phyloP scores from a whole-genome alignment of 805 yeast species.

The Metschnikowia borealis region DNA sequence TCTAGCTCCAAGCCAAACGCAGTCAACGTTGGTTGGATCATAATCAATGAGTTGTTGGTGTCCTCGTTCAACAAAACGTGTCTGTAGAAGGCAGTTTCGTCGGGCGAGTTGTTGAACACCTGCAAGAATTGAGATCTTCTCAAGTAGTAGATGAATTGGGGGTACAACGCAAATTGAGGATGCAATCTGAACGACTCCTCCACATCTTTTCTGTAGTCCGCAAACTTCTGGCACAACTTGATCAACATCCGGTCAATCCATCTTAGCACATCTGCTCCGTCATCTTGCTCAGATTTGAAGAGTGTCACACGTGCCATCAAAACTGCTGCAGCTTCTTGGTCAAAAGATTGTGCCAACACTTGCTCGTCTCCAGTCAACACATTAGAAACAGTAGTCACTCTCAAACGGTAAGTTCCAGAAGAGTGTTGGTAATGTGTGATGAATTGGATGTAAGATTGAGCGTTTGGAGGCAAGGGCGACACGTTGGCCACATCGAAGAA shows the following conservation, averaged over 20 bases:
- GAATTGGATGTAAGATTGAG: slow-evolving; percentile 67
- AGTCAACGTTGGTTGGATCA: slow-evolving; percentile 96
- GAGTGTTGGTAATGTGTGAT: slow-evolving; percentile 92
- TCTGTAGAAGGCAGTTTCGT: slow-evolving; percentile 95
- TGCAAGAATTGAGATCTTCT: slow-evolving; percentile 95
- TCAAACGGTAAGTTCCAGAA: slow-evolving; percentile 81
- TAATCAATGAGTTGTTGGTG: slow-evolving; percentile 84
- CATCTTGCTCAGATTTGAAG: slow-evolving; percentile 72
- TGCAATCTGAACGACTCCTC: slow-evolving; percentile 77
- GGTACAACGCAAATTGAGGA: slow-evolving; percentile 80
- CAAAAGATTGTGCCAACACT: slow-evolving; percentile 65
- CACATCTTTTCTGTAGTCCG: slow-evolving; percentile 87
- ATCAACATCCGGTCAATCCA: slow-evolving; percentile 94
- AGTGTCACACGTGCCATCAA: slow-evolving; percentile 89
- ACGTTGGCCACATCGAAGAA: slow-evolving; percentile 72
- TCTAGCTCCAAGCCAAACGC: slow-evolving; percentile 65
- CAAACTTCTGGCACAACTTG: slow-evolving; percentile 86
- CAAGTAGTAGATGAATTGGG: slow-evolving; percentile 92
- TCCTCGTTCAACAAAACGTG: slow-evolving; percentile 90
- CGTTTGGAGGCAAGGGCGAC: slow-evolving; percentile 44
- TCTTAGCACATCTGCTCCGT: slow-evolving; percentile 86
- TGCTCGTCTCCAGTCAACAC: slow-evolving; percentile 49
- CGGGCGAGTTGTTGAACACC: slow-evolving; percentile 97
- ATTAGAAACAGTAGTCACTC: slow-evolving; percentile 82
- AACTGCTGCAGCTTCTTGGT: slow-evolving; percentile 97